phyloP scores from a whole-genome alignment of 2,329 filamentous ascomycete species.

The Fusarium chaquense region DNA sequence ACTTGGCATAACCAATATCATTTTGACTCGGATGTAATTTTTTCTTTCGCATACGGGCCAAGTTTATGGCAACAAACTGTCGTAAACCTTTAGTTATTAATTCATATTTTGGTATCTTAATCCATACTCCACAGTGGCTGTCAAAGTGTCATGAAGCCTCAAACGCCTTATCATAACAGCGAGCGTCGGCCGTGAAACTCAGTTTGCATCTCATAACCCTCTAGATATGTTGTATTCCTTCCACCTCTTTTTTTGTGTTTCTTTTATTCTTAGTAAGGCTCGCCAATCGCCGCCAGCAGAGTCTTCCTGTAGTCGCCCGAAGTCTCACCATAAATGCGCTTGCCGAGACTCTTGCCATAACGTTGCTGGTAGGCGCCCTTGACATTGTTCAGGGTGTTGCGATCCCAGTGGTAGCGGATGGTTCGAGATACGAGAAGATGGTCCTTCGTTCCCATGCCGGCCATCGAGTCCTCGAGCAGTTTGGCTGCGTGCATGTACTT shows the following conservation, averaged over 20 bases:
- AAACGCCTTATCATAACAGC: slow-evolving; percentile 34
- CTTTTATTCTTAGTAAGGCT: slow-evolving; percentile 48
- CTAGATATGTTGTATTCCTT: neutral
- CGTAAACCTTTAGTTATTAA: neutral
- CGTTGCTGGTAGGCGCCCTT: slow-evolving; percentile 80
- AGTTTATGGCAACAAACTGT: neutral
- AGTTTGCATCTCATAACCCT: slow-evolving; percentile 8
- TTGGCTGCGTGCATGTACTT: slow-evolving; percentile 86
- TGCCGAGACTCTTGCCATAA: slow-evolving; percentile 75
- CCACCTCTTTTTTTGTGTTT: neutral
- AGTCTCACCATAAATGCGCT: slow-evolving; percentile 83
- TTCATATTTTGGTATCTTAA: slow-evolving; percentile 32
- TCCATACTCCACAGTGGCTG: slow-evolving; percentile 9
- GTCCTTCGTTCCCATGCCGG: slow-evolving; percentile 88
- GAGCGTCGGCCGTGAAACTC: slow-evolving; percentile 26
- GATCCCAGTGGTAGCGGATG: slow-evolving; percentile 87
- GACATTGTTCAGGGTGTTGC: slow-evolving; percentile 77
- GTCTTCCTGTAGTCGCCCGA: slow-evolving; percentile 84
- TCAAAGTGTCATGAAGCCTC: slow-evolving; percentile 26
- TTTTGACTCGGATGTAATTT: neutral
- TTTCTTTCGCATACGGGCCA: neutral
- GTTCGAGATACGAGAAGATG: slow-evolving; percentile 80
- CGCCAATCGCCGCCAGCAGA: slow-evolving; percentile 76
- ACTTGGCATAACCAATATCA: neutral
- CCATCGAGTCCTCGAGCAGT: slow-evolving; percentile 88